These are phyloP conservation scores for Coemansia sp. DNA, from an alignment of 192 early-diverging fungal genomes.

Conservation along the genomic window DNA sequence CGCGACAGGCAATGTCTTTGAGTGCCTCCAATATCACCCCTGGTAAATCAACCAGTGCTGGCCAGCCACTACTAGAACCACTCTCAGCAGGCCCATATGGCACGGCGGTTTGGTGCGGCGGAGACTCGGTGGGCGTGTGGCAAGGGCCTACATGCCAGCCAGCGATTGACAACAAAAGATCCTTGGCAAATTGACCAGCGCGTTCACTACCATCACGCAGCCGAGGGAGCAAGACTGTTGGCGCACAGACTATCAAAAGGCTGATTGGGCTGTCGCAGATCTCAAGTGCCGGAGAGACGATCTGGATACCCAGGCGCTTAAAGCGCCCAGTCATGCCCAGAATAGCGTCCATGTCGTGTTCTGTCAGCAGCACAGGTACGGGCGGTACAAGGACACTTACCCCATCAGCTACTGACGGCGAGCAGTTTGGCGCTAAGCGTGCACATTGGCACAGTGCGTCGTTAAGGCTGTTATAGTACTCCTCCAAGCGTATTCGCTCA, in stretches of 20 bases:
- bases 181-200: conserved; percentile 15
- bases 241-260: conserved; percentile 18
- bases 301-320: conserved; percentile 25
- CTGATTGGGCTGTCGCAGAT: neutral
- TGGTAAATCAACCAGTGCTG: conserved; percentile 27
- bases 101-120: neutral
- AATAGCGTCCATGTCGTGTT: conserved; percentile 11
- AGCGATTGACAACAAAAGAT: conserved; percentile 21
- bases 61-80: conserved; percentile 16
- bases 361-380: conserved; percentile 8
- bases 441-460: conserved; percentile 6
- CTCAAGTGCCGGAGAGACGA: neutral
- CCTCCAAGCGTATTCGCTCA: conserved; percentile 46
- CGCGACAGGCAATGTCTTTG: conserved; percentile 36
- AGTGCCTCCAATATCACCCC: conserved; percentile 26
- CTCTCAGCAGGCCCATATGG: neutral
- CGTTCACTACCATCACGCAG: conserved; percentile 7
- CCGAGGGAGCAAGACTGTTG: conserved; percentile 34
- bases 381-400: conserved; percentile 42
- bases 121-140: neutral
- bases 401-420: conserved; percentile 21
- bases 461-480: conserved; percentile 12
- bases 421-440: neutral
- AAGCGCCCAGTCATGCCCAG: neutral
- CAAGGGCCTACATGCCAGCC: conserved; percentile 9